A percentile compares a stretch with the other conserved stretches of the same genome.
Conservation (phyloP, 2,329 filamentous ascomycete species). For the Pestalotiopsis sp. region DNA sequence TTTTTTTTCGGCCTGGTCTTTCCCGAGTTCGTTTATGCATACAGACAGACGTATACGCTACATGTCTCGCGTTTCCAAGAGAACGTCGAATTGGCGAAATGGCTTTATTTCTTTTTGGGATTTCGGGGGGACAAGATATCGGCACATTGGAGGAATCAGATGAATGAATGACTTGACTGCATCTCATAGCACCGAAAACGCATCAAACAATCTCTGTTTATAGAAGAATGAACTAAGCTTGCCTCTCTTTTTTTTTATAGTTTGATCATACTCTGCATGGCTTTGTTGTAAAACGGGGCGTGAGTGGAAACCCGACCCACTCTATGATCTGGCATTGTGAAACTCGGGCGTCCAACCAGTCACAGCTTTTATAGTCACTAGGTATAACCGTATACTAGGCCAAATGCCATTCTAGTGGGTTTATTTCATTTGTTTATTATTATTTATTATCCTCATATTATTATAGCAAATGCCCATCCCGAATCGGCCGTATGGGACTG, state of each 20-base stretch:
- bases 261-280: too few species aligned
- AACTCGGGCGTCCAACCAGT: background rate
- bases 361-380: background rate
- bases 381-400: background rate
- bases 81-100: background rate
- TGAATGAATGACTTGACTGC: background rate
- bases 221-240: background rate
- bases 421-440: conserved; percentile 13
- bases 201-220: background rate
- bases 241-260: too few species aligned
- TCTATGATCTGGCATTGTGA: background rate
- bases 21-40: too few species aligned
- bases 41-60: too few species aligned
- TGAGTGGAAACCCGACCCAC: background rate
- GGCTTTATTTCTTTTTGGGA: background rate
- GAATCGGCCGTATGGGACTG: conserved; percentile 29
- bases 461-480: conserved; percentile 45
- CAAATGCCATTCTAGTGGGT: background rate
- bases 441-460: conserved; percentile 24
- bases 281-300: background rate
- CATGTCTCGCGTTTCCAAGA: background rate
- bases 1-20: background rate
- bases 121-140: background rate
- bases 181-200: background rate
- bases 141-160: background rate